Base-by-base conservation (phyloP, 1,284 basidiomycete genomes). In the Malassezia japonica region DNA sequence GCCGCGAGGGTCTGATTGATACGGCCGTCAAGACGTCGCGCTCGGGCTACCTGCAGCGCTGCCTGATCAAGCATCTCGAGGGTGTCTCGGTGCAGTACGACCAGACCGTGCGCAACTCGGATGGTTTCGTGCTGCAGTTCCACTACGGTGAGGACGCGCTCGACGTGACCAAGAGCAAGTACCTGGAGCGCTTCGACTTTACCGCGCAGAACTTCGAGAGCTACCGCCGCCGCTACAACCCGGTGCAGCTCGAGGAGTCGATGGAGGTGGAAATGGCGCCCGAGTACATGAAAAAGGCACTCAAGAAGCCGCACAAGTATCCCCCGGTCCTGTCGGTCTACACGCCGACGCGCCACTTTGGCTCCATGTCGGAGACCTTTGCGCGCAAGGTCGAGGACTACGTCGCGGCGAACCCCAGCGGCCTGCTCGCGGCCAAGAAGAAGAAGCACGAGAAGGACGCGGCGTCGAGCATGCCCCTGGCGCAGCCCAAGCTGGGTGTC, bases 1-100 rank as follows among this genome's bases (percentile, higher is more conserved):
- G 94, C 47, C 83, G 94, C 65, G 94, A 98, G 77, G 94, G 94
- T 74, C 80, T 99, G 28, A 99, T 98, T 69, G 94, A 99, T 74
- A 99, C 94, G 9, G 94, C 94, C 42, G 94, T 99, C 75, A 99
- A 99, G 77, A 99, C 94, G 5, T 88, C 87, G 60, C 87, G 94
- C 59, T 99, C 94, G 9, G 94, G 94, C 20, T 99, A 99, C 74
- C 80, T 99, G 38, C 94, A 99, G 74, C 83, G 94, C 51, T 98
- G 94, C 77, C 78, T 98, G 62, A 94, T 98, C 79, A 99, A 98
- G 76, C 94, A 98, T 76, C 78, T 98, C 52, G 94, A 98, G 74
- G 92, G 92, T 49, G 82, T 95, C 50, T 84, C 86, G 43, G 85
- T 98, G 10, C 91, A 96, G 74, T 98, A 98, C 75, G 94, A 99